Evolutionary conservation across 371 early-diverging fungal species (phyloP).

Genomic region (Apophysomyces ossiformis): DNA sequence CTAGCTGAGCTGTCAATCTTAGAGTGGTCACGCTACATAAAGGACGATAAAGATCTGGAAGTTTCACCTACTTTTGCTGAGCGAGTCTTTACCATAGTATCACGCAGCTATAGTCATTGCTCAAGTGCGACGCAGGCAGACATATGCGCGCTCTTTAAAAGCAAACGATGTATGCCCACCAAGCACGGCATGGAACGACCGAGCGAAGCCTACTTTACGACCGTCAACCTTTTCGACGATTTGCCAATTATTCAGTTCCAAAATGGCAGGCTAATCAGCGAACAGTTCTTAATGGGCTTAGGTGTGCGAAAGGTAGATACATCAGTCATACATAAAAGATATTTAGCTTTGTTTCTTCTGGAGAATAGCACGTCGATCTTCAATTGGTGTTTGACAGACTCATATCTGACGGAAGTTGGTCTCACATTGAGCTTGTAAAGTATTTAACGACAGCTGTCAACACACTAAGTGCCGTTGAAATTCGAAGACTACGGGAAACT

Average conservation of each 20-base stretch:
- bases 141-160: slow-evolving; percentile 53
- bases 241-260: slow-evolving; percentile 71
- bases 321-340: neutral
- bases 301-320: slow-evolving; percentile 79
- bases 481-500: slow-evolving; percentile 66
- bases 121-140: slow-evolving; percentile 43
- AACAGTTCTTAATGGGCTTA: slow-evolving; percentile 66
- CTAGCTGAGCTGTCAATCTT: slow-evolving; percentile 66
- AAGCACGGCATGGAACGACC: slow-evolving; percentile 73
- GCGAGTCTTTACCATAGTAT: slow-evolving; percentile 58
- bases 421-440: slow-evolving; percentile 83
- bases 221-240: slow-evolving; percentile 85
- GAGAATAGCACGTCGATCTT: slow-evolving; percentile 76
- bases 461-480: slow-evolving; percentile 67
- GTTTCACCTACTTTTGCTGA: slow-evolving; percentile 67
- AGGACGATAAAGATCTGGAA: slow-evolving; percentile 53
- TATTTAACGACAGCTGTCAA: slow-evolving; percentile 75
- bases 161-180: slow-evolving; percentile 74
- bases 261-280: slow-evolving; percentile 54
- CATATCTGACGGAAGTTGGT: slow-evolving; percentile 83
- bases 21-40: slow-evolving; percentile 68
- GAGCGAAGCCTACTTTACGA: slow-evolving; percentile 75
- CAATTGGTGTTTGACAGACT: slow-evolving; percentile 87
- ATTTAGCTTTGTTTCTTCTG: neutral
- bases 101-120: slow-evolving; percentile 55